These are phyloP conservation scores for Rhododendron ferrugineum DNA, from an alignment of 148 eudicot genomes.

Conservation along the genomic window DNA sequence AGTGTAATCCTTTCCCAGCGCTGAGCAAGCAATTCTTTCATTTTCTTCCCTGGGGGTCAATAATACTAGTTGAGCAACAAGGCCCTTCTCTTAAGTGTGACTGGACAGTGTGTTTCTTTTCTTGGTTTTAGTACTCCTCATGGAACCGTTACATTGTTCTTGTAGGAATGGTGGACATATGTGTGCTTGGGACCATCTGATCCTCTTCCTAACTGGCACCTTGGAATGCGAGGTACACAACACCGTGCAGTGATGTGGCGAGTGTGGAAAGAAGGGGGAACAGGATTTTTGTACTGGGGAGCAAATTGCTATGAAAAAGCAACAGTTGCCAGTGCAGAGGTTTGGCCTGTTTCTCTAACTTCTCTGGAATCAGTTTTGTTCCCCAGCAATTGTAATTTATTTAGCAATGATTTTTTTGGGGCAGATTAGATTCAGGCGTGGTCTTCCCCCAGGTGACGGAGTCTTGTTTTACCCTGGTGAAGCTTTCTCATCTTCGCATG, in stretches of 20 bases:
- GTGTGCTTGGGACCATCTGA: conserved; percentile 98
- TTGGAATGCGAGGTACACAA: conserved; percentile 97
- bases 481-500: conserved; percentile 77
- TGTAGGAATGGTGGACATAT: conserved; percentile 99
- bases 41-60: background rate
- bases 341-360: conserved; percentile 11
- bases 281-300: conserved; percentile 99
- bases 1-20: background rate
- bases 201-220: conserved; percentile 99
- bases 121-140: background rate
- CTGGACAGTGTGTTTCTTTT: background rate
- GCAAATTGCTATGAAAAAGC: conserved; percentile 98
- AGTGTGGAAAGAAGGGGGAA: conserved; percentile 99
- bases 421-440: conserved; percentile 91
- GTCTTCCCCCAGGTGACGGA: conserved; percentile 98
- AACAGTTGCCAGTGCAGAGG: conserved; percentile 91
- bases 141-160: background rate
- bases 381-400: background rate
- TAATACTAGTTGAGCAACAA: background rate
- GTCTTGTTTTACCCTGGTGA: conserved; percentile 96
- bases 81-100: background rate
- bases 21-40: background rate
- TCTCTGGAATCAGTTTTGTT: background rate
- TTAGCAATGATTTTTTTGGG: background rate
- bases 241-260: conserved; percentile 99